Percentiles rank a stretch among this genome's conserved stretches.
Evolutionary conservation across 2,329 filamentous ascomycete genomes (phyloP).

Genomic region (Sphaerulina vaccinii): DNA sequence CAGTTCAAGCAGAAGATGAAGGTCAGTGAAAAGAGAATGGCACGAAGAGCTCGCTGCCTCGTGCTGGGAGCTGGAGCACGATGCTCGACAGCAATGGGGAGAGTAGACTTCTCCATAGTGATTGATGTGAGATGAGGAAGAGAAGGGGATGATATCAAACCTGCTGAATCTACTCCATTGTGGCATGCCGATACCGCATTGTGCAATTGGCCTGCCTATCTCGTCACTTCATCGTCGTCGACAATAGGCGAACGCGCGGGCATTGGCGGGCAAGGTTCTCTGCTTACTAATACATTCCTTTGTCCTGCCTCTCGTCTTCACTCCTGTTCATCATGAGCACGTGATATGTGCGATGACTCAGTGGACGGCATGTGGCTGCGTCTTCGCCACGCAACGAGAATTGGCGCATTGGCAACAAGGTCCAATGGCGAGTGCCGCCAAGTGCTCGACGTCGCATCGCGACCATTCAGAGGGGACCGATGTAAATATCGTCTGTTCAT

Average conservation of each 20-base stretch:
- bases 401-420: too few species aligned
- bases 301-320: too few species aligned
- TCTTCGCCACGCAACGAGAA: too few species aligned
- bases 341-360: too few species aligned
- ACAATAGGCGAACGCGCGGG: constrained; percentile 8
- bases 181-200: not conserved
- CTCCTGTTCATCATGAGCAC: too few species aligned
- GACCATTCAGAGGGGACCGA: too few species aligned
- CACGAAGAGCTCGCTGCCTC: constrained; percentile 18
- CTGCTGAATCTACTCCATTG: not conserved
- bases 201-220: constrained; percentile 14
- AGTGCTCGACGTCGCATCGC: too few species aligned
- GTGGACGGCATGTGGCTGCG: too few species aligned
- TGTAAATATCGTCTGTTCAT: not conserved
- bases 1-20: constrained; percentile 18
- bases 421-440: too few species aligned
- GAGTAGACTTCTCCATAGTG: constrained; percentile 30
- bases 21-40: constrained; percentile 15
- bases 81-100: constrained; percentile 26
- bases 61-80: constrained; percentile 20
- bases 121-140: constrained; percentile 7
- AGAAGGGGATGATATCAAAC: not conserved
- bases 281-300: too few species aligned
- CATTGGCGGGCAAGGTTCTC: too few species aligned
- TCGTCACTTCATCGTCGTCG: constrained; percentile 2